Percentiles rank a stretch among this genome's conserved stretches.
These are phyloP conservation scores for Aspergillus ustus DNA, from an alignment of 2,329 filamentous ascomycete species.

Conservation along the genomic window DNA sequence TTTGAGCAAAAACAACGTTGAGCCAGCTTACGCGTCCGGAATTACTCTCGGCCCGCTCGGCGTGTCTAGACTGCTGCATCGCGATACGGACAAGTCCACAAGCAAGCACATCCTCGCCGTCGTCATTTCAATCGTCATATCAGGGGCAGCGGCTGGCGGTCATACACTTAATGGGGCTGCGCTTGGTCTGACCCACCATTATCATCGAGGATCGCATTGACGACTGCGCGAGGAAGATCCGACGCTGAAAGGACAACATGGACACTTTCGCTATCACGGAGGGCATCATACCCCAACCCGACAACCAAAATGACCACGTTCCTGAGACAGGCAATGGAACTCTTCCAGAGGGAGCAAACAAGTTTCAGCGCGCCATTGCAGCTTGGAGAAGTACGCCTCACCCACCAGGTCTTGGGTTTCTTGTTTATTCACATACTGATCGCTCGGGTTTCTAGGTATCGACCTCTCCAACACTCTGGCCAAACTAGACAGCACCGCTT, in stretches of 20 bases:
- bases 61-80: conserved; percentile 34
- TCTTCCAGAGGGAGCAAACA: conserved; percentile 71
- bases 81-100: conserved; percentile 16
- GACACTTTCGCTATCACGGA: conserved; percentile 50
- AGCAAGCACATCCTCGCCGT: conserved; percentile 10
- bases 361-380: conserved; percentile 94
- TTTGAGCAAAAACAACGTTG: background rate
- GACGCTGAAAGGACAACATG: conserved; percentile 35
- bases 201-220: conserved; percentile 1
- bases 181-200: background rate
- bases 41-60: conserved; percentile 40
- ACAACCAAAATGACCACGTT: conserved; percentile 32
- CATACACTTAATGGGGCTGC: conserved; percentile 30
- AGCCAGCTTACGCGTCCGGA: conserved; percentile 32
- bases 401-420: background rate
- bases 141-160: conserved; percentile 15
- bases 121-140: conserved; percentile 13
- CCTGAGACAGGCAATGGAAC: conserved; percentile 33
- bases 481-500: conserved; percentile 88
- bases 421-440: conserved; percentile 13
- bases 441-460: conserved; percentile 63
- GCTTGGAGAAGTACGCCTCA: conserved; percentile 81
- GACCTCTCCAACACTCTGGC: conserved; percentile 83
- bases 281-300: conserved; percentile 39
- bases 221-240: background rate